Evolutionary conservation across 2,329 filamentous ascomycete species (phyloP), one percentile per base, ranked within the genome.

Genomic region (Monosporascus sp.): DNA sequence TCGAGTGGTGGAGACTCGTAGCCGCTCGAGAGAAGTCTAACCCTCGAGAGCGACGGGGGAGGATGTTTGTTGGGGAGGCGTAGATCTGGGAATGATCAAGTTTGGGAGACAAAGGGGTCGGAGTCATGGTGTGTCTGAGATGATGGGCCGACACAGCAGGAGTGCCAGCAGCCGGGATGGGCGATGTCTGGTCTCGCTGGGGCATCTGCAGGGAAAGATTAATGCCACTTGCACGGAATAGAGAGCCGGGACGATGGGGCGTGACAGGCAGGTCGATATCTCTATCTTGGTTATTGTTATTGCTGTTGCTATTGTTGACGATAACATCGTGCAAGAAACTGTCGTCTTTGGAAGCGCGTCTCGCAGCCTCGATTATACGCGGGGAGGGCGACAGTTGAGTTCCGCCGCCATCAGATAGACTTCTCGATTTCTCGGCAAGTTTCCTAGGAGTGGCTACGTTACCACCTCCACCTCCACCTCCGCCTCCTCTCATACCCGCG

Each of bases 1-100:
- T 97, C 17, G 93, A 97, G 71, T 97, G 94, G 72, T 97, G 94
- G 22, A 99, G 78, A 67, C 92, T 96, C 11, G 93, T 97, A 57
- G 90, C 94, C 11, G 92, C 92, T 61, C 93, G 83, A 41, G 93
- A 93, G 70, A 96, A 97, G 72, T 97, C 93, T 56, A 97, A 78
- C 44, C 93, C 93, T 52, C 93, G 84, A 31, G 92, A 97, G 56
- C 92, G 86, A 59, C 93, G 85, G 18, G 93, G 93, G 7, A 97
- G 80, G 47, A 96, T 88, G 51, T 92, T 95, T 25, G 89, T 87
- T 2, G 92, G 91, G 2, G 90, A 93, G 43, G 88, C 88, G 74
- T 95, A 96, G 48, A 86, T 90, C 60, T 91, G 88, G 20, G 87
- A 87, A 52, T 89, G 81, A 69, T 96, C 91, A 58, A 94, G 81